Base-by-base conservation (phyloP, 345 rosid genomes). In the Corchorus olitorius region DNA sequence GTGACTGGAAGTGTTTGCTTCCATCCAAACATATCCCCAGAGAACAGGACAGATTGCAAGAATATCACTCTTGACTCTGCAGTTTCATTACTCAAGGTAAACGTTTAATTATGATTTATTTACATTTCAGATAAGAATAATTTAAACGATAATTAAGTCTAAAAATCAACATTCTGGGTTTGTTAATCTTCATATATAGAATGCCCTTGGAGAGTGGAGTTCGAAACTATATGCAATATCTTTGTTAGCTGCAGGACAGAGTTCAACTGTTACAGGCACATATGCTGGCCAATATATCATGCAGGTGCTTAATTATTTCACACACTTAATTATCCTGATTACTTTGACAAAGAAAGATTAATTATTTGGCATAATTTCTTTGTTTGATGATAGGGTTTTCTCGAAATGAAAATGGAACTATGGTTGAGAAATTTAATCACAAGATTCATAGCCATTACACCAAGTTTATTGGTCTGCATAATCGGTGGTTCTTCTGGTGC, bases 221-320 rank as follows among this genome's bases (percentile, higher is more conserved):
- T 81, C 84, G 6, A 82, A 62, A 0, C 27, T 87, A 27, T 89
- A 89, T 70, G 90, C 81, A 10, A 76, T 89, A 53, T 87, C 93
- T 4, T 73, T 89, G 12, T 74, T 89, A 3, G 93, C 93, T 17
- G 87, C 93, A 8, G 90, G 90, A 13, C 90, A 89, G 55, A 82
- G 89, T 79, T 87, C 93, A 5, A 49, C 90, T 17, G 86, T 89
- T 46, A 86, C 90, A n/a, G 90, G 90, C 33, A 87, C 89, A 8
- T 89, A 83, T 43, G 93, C 93, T 1, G 93, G 93, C 16, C 90
- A 89, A 55, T 89, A 13, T 61, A 81, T 89, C 46, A 89, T 89
- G 93, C 85, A 89, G 89, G 92, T 85, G 49, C 10, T 35, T 35
- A 34, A 27, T 27, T 27, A n/a, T 27, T 27, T 27, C 27, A 27